These are phyloP conservation scores for Orobanche coerulescens DNA, from an alignment of 257 asterid genomes.

Conservation along the genomic window DNA sequence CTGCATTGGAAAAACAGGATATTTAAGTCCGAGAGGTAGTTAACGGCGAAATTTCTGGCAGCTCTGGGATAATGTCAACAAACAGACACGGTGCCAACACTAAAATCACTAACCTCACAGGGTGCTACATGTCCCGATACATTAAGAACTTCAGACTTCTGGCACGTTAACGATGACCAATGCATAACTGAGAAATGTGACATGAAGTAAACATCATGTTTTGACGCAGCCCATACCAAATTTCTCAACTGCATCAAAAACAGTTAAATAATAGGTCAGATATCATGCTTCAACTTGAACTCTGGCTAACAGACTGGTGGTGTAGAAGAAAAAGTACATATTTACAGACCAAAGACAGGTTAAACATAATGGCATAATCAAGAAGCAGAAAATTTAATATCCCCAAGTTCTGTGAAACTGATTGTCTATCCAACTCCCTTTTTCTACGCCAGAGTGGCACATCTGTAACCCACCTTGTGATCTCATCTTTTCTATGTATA, in stretches of 20 bases:
- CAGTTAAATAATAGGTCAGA: conserved; percentile 16
- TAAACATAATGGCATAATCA: conserved; percentile 3
- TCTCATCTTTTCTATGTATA: neutral
- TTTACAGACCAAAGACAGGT: conserved; percentile 1
- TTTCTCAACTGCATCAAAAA: conserved; percentile 63
- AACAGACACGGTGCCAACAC: neutral
- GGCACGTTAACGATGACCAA: conserved; percentile 69
- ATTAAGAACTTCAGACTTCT: conserved; percentile 69
- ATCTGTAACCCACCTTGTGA: neutral
- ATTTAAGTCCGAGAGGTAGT: neutral
- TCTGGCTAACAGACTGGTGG: neutral
- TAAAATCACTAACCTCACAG: conserved; percentile 47
- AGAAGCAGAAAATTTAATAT: neutral
- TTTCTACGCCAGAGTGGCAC: conserved; percentile 5
- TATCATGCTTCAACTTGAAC: conserved; percentile 4
- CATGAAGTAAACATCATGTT: conserved; percentile 86
- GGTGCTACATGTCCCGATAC: conserved; percentile 85
- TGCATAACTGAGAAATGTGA: conserved; percentile 76
- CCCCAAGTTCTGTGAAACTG: neutral
- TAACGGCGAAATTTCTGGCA: neutral
- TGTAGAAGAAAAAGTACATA: neutral
- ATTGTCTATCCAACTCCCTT: neutral
- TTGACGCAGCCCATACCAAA: conserved; percentile 87
- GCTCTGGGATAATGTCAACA: neutral
- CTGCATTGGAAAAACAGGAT: conserved; percentile 30